These are phyloP conservation scores for Huiozyma naganishii DNA, from an alignment of 805 yeast species.

Conservation along the genomic window DNA sequence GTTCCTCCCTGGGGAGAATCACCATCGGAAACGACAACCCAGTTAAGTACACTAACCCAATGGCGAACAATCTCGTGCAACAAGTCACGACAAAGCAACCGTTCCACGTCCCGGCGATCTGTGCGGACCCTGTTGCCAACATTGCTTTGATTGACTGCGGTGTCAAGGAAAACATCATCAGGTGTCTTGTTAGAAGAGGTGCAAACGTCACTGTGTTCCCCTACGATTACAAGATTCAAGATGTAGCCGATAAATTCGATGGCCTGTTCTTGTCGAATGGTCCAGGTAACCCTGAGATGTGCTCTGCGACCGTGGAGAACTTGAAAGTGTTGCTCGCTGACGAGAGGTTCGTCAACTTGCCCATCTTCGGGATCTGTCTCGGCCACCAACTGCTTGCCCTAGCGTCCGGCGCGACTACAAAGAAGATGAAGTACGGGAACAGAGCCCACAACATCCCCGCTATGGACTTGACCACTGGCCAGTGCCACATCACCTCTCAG, in stretches of 20 bases:
- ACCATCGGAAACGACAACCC: slow-evolving; percentile 46
- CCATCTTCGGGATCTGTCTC: slow-evolving; percentile 94
- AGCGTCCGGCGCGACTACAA: slow-evolving; percentile 88
- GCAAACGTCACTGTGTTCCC: slow-evolving; percentile 96
- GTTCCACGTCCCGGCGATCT: slow-evolving; percentile 68
- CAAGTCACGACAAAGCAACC: slow-evolving; percentile 94
- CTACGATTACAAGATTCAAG: slow-evolving; percentile 85
- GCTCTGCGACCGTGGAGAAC: slow-evolving; percentile 65
- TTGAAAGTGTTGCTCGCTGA: slow-evolving; percentile 60
- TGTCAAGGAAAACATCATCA: slow-evolving; percentile 91
- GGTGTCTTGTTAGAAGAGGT: slow-evolving; percentile 90
- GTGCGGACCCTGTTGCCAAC: slow-evolving; percentile 38
- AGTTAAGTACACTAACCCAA: slow-evolving; percentile 75
- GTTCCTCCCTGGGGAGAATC: slow-evolving; percentile 86
- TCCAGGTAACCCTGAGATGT: slow-evolving; percentile 95
- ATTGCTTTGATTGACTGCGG: slow-evolving; percentile 96
- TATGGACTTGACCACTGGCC: slow-evolving; percentile 77
- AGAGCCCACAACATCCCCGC: slow-evolving; percentile 99
- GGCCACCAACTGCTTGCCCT: slow-evolving; percentile 95
- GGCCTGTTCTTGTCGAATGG: slow-evolving; percentile 94
- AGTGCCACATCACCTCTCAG: slow-evolving; percentile 96
- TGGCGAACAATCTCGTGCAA: slow-evolving; percentile 78
- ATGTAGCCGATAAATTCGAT: slow-evolving; percentile 83
- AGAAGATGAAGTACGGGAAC: slow-evolving; percentile 93
- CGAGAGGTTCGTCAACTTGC: slow-evolving; percentile 45